These are phyloP conservation scores for Colletotrichum sp. DNA, from an alignment of 2,329 filamentous ascomycete genomes.

Conservation along the genomic window DNA sequence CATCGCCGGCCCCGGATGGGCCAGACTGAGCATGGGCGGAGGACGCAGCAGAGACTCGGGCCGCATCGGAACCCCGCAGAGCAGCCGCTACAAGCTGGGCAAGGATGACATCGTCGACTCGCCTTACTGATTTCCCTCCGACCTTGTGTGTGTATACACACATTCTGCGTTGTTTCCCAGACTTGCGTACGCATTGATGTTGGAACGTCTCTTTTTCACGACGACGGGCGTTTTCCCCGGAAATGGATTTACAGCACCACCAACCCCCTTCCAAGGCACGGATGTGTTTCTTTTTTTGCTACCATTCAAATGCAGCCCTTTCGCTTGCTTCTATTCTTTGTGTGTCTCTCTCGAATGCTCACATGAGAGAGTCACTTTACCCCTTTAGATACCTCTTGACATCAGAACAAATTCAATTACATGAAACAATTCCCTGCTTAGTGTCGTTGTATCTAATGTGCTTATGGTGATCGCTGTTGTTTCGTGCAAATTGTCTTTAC, in stretches of 20 bases:
- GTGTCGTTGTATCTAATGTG: not conserved
- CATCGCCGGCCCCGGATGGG: slow-evolving; percentile 69
- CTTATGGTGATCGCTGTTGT: not conserved
- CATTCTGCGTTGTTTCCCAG: not conserved
- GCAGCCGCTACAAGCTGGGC: slow-evolving; percentile 74
- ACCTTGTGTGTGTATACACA: too few species aligned
- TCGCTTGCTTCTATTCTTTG: not conserved
- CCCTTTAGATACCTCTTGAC: not conserved
- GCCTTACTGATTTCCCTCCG: slow-evolving; percentile 48
- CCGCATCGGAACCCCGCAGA: slow-evolving; percentile 57
- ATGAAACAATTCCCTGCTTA: not conserved
- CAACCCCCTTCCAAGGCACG: not conserved
- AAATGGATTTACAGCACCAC: not conserved
- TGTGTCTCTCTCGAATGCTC: not conserved
- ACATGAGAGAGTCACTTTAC: not conserved
- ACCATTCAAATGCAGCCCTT: not conserved
- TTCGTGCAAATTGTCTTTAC: not conserved
- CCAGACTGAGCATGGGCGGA: slow-evolving; percentile 45
- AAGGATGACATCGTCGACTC: slow-evolving; percentile 85
- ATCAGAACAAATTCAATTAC: not conserved
- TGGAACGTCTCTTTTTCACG: not conserved
- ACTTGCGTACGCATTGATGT: not conserved
- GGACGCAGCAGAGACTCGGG: slow-evolving; percentile 49
- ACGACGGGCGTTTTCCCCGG: not conserved
- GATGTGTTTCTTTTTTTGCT: not conserved